Percentiles rank a stretch among this genome's conserved stretches.
phyloP scores from a whole-genome alignment of 2,329 filamentous ascomycete species.

The Cladosporium sp. region DNA sequence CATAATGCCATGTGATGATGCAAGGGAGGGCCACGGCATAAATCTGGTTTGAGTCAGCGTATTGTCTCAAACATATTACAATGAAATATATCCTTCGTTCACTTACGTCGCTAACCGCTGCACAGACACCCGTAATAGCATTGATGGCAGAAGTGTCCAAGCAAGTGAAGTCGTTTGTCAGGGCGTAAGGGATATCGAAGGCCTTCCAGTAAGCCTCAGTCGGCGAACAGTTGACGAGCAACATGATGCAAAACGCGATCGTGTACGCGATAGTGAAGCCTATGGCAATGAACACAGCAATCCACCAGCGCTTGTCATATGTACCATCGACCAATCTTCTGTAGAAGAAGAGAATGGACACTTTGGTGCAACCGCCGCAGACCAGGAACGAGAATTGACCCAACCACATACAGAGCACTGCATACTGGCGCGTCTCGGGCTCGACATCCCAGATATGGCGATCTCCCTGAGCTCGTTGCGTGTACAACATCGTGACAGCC shows the following conservation, averaged over 20 bases:
- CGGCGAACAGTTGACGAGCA: constrained; percentile 42
- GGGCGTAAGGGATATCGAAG: constrained; percentile 37
- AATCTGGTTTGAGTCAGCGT: constrained; percentile 23
- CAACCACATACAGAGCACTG: constrained; percentile 35
- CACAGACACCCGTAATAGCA: constrained; percentile 41
- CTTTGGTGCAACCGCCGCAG: constrained; percentile 37
- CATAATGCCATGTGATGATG: constrained; percentile 47
- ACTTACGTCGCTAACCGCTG: constrained; percentile 40
- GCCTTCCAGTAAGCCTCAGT: constrained; percentile 43
- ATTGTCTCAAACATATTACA: not conserved
- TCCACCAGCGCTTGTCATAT: constrained; percentile 38
- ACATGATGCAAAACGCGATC: constrained; percentile 38
- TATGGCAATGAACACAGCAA: constrained; percentile 41
- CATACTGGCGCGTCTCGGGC: constrained; percentile 17
- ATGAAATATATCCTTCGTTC: not conserved
- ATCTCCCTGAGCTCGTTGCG: constrained; percentile 32
- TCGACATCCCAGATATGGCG: constrained; percentile 40
- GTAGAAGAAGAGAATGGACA: constrained; percentile 44
- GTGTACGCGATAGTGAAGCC: constrained; percentile 41
- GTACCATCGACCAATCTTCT: constrained; percentile 41
- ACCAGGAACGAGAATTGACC: constrained; percentile 37
- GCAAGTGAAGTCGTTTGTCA: constrained; percentile 37
- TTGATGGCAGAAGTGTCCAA: constrained; percentile 41
- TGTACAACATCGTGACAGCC: constrained; percentile 24
- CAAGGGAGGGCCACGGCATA: constrained; percentile 45